phyloP scores from a whole-genome alignment of 441 rosid genomes.

The Arabidopsis hybrid region DNA sequence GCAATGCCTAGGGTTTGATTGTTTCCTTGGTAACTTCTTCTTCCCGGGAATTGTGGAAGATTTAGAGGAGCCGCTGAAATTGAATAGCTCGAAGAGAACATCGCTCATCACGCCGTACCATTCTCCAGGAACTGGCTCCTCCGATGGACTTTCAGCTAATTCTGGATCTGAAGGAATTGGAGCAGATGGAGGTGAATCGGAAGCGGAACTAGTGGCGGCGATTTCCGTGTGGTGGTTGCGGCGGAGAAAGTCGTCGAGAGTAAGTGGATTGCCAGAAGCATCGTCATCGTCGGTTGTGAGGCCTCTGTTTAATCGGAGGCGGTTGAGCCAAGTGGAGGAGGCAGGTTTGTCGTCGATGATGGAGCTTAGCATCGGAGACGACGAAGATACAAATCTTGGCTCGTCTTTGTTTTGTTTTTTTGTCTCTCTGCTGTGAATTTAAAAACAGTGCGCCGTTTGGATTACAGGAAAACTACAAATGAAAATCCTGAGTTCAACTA shows the following conservation, averaged over 20 bases:
- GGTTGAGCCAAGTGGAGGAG: slow-evolving; percentile 80
- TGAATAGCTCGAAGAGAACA: slow-evolving; percentile 86
- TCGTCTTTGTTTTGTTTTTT: background rate
- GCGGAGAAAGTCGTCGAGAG: slow-evolving; percentile 70
- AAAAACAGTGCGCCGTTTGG: slow-evolving; percentile 46
- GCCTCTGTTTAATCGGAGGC: slow-evolving; percentile 85
- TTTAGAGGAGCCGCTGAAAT: slow-evolving; percentile 41
- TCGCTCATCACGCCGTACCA: slow-evolving; percentile 70
- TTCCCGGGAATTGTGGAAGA: slow-evolving; percentile 46
- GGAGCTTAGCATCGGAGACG: slow-evolving; percentile 69
- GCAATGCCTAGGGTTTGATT: slow-evolving; percentile 76
- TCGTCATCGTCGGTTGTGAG: slow-evolving; percentile 58
- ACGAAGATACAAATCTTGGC: slow-evolving; percentile 22
- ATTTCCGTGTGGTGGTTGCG: slow-evolving; percentile 34
- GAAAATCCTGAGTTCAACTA: slow-evolving; percentile 1
- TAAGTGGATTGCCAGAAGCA: slow-evolving; percentile 48
- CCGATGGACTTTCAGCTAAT: slow-evolving; percentile 40
- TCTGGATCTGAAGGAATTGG: slow-evolving; percentile 34
- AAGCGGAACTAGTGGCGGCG: slow-evolving; percentile 38
- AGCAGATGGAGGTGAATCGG: slow-evolving; percentile 51
- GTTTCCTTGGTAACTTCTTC: slow-evolving; percentile 72
- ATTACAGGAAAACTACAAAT: slow-evolving; percentile 22
- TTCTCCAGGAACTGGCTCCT: slow-evolving; percentile 36
- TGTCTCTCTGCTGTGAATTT: background rate
- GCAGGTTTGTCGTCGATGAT: slow-evolving; percentile 55